Evolutionary conservation across 2,329 filamentous ascomycete genomes (phyloP).

Genomic region (Colletotrichum filicis): DNA sequence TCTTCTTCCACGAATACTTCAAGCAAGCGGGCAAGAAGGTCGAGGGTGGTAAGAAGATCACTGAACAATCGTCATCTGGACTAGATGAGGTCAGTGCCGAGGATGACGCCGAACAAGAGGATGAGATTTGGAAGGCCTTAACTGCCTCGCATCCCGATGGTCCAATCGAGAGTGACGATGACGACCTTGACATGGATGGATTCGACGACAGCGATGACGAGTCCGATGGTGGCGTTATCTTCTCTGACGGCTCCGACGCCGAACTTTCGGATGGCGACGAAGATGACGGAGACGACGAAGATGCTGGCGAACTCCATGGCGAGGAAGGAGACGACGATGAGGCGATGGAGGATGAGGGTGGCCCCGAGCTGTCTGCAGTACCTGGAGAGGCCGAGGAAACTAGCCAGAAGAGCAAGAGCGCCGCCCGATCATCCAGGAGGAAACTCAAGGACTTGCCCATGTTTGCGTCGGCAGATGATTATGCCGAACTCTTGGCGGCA

Average conservation of each 20-base stretch:
- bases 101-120: constrained; percentile 71
- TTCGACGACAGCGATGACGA: constrained; percentile 54
- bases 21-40: constrained; percentile 73
- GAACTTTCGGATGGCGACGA: constrained; percentile 58
- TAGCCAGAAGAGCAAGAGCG: constrained; percentile 52
- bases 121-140: constrained; percentile 92
- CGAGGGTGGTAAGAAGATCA: constrained; percentile 67
- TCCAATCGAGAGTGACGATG: constrained; percentile 72
- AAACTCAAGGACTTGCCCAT: constrained; percentile 90
- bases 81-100: constrained; percentile 53
- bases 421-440: constrained; percentile 74
- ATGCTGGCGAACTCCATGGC: constrained; percentile 50
- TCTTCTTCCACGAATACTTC: constrained; percentile 99
- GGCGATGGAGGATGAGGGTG: constrained; percentile 40
- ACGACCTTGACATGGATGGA: constrained; percentile 61
- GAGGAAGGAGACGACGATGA: constrained; percentile 68
- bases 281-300: constrained; percentile 50
- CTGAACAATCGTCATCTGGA: constrained; percentile 55
- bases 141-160: constrained; percentile 83
- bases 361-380: not conserved
- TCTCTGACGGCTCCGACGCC: constrained; percentile 51
- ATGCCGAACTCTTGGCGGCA: constrained; percentile 83
- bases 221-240: constrained; percentile 26
- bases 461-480: constrained; percentile 94
- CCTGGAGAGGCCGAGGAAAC: constrained; percentile 38